Percentiles rank a stretch among this genome's conserved stretches.
Conservation (phyloP, 148 eudicot genomes). For the Dianthus caryophyllus region DNA sequence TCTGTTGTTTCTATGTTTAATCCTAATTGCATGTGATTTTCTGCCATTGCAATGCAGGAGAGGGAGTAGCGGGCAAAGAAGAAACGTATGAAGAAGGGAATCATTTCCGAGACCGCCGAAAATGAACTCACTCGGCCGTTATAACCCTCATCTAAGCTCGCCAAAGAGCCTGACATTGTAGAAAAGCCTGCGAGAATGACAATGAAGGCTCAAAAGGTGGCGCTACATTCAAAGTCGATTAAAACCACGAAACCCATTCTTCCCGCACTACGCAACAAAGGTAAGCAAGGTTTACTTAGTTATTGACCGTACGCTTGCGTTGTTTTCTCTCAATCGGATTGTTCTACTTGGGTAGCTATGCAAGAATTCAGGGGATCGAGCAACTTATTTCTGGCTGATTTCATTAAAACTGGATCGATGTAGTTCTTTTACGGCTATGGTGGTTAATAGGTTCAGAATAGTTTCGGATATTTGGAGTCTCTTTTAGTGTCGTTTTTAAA, state of each 20-base stretch:
- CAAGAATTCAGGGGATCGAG: conserved; percentile 31
- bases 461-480: conserved; percentile 12
- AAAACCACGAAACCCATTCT: conserved; percentile 59
- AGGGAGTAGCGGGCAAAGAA: conserved; percentile 78
- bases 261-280: conserved; percentile 73
- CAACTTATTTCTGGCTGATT: conserved; percentile 6
- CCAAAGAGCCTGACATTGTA: conserved; percentile 37
- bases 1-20: neutral
- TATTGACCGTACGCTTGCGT: conserved; percentile 50
- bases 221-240: conserved; percentile 42
- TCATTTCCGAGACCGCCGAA: conserved; percentile 29
- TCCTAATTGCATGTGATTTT: neutral
- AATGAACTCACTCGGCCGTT: conserved; percentile 31
- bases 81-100: conserved; percentile 66
- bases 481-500: conserved; percentile 8
- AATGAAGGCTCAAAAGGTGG: conserved; percentile 46
- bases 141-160: conserved; percentile 29
- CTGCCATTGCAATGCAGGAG: conserved; percentile 45
- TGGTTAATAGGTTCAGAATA: conserved; percentile 4
- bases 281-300: conserved; percentile 51
- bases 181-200: conserved; percentile 28
- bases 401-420: conserved; percentile 6
- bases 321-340: conserved; percentile 34
- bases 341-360: conserved; percentile 51
- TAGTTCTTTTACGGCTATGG: conserved; percentile 8